Evolutionary conservation across 495 filamentous ascomycete genomes (phyloP), one percentile per base, ranked within the genome.

Genomic region (Patellaria atrata): DNA sequence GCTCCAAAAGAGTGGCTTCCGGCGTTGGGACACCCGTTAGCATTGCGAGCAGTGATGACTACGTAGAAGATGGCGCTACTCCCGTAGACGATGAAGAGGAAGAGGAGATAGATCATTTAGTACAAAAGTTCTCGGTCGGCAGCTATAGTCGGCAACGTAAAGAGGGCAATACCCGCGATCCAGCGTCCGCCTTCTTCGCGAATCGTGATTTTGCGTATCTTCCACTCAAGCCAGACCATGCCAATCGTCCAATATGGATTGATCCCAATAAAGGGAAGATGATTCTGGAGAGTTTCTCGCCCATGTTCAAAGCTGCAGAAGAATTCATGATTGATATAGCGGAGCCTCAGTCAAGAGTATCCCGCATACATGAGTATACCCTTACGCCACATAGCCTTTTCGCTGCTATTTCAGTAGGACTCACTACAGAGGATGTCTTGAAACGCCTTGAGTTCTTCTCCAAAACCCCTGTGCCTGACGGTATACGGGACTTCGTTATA

Each of bases 261-360:
- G 82, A 94, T 56, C 82, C 82, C 1, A 49, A 65, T 15, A 79
- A 77, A 48, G 84, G 81, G 27, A 73, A 75, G 40, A 86, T 99
- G 52, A 83, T 89, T 16, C 65, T 96, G n/a, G 89, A 99, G 64
- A 91, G 82, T 43, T 96, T 94, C 62, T 84, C 76, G 21, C 80
- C 85, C 1, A 58, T 86, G 25, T 79, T 85, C 14, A 65, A 74
- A 22, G 77, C 86, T 50, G 89, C 84, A 2, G 82, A 92, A 44
- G 84, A 93, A 53, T 94, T 97, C 56, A 64, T 97, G 37, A 91
- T 87, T 33, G 93, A 86, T 26, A 83, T 97, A 47, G 85, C 87
- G 23, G 89, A 97, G 59, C 89, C 89, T 26, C 62, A 82, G 42
- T 93, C 84, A 16, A 72, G 89, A 22, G 87, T 89, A 27, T 73